Conservation (phyloP, 2,329 filamentous ascomycete species). For the Chlorencoelia australis region DNA sequence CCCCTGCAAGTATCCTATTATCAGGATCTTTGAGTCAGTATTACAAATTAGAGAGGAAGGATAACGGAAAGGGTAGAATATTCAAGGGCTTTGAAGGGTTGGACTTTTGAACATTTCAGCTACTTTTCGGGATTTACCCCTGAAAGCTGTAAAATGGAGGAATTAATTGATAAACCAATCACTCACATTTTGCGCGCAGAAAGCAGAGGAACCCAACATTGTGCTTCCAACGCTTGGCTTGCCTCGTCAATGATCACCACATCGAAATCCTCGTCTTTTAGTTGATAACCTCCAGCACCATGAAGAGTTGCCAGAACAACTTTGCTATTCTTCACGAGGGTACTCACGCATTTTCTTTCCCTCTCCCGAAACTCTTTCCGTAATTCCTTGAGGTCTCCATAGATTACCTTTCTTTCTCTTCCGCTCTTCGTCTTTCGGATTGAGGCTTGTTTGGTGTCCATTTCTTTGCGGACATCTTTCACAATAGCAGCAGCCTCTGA, state of each 20-base stretch:
- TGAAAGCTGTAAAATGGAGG: too few species aligned
- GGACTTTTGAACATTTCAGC: too few species aligned
- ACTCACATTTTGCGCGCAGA: slow-evolving; percentile 70
- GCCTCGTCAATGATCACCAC: slow-evolving; percentile 95
- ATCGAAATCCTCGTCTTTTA: slow-evolving; percentile 74
- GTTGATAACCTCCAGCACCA: slow-evolving; percentile 76
- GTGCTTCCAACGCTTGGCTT: slow-evolving; percentile 88
- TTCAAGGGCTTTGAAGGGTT: too few species aligned
- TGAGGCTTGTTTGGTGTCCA: slow-evolving; percentile 82
- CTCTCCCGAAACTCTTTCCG: slow-evolving; percentile 81
- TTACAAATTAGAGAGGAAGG: too few species aligned
- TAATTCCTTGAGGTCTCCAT: slow-evolving; percentile 73
- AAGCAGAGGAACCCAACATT: slow-evolving; percentile 90
- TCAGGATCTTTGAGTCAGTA: too few species aligned
- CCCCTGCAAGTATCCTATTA: slow-evolving; percentile 88
- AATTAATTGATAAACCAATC: too few species aligned
- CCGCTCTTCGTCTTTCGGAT: slow-evolving; percentile 80
- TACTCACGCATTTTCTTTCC: slow-evolving; percentile 70
- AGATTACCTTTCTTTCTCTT: slow-evolving; percentile 70
- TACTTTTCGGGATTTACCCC: too few species aligned
- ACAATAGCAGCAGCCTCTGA: slow-evolving; percentile 86
- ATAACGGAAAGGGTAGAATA: too few species aligned
- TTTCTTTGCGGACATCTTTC: slow-evolving; percentile 79
- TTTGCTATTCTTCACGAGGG: slow-evolving; percentile 65
- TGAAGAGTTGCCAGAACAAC: slow-evolving; percentile 90